Conservation (phyloP, 2,329 filamentous ascomycete species). For the Aspergillus melleus region DNA sequence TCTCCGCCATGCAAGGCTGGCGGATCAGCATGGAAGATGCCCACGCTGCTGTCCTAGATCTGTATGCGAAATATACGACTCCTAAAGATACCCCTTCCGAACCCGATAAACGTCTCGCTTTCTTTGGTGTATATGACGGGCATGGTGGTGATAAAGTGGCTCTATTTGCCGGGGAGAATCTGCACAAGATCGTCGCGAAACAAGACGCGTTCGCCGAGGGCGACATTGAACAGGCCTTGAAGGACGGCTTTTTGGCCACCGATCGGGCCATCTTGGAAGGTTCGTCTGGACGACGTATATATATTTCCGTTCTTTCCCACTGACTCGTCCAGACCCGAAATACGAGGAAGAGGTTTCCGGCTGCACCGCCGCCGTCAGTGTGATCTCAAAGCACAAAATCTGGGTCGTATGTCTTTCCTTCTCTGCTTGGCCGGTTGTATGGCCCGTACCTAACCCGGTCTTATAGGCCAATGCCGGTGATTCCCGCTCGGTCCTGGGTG, state of each 20-base stretch:
- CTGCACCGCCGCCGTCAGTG: conserved; percentile 88
- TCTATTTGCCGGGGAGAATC: conserved; percentile 84
- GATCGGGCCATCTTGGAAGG: conserved; percentile 94
- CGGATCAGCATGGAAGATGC: conserved; percentile 99
- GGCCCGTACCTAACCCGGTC: conserved; percentile 23
- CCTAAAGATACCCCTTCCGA: conserved; percentile 60
- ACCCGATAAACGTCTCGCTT: conserved; percentile 75
- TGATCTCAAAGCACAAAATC: conserved; percentile 89
- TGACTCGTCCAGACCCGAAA: conserved; percentile 69
- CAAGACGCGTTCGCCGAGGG: conserved; percentile 90
- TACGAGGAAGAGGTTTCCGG: conserved; percentile 98
- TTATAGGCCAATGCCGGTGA: conserved; percentile 91
- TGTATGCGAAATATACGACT: conserved; percentile 61
- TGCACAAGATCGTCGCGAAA: conserved; percentile 91
- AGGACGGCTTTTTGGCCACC: conserved; percentile 95
- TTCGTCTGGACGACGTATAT: conserved; percentile 48
- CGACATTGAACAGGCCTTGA: conserved; percentile 91
- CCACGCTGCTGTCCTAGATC: conserved; percentile 84
- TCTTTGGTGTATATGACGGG: conserved; percentile 97
- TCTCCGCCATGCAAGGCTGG: conserved; percentile 99
- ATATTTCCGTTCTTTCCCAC: conserved; percentile 10
- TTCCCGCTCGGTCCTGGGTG: conserved; percentile 89
- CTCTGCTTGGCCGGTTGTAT: background rate
- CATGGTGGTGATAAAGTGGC: conserved; percentile 97
- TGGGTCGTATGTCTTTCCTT: conserved; percentile 72